Percentiles rank a stretch among this genome's conserved stretches.
phyloP scores from a whole-genome alignment of 192 early-diverging fungal species.

The Coemansia sp. region DNA sequence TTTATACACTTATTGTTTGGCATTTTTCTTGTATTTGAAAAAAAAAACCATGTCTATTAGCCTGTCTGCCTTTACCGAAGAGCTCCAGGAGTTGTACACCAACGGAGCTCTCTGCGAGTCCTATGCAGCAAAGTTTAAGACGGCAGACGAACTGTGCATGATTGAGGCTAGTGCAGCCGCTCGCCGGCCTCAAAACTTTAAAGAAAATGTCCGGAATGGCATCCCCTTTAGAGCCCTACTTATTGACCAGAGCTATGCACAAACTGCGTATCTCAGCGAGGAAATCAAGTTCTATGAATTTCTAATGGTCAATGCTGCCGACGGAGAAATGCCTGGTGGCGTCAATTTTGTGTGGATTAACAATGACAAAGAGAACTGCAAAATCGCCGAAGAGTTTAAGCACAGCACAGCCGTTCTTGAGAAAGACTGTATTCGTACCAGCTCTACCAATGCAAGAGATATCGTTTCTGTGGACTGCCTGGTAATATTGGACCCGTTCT shows the following conservation, averaged over 20 bases:
- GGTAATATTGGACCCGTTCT: not conserved
- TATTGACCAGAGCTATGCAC: not conserved
- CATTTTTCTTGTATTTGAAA: too few relatives aligned
- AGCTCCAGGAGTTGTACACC: not conserved
- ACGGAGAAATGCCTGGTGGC: not conserved
- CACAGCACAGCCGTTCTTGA: not conserved
- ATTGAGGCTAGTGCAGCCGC: not conserved
- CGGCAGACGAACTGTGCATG: not conserved
- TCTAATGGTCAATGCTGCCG: not conserved
- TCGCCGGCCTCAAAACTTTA: not conserved
- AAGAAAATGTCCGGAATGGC: not conserved
- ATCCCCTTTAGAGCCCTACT: not conserved
- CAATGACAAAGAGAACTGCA: not conserved
- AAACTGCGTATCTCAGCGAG: not conserved
- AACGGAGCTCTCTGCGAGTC: not conserved
- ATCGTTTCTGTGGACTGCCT: not conserved
- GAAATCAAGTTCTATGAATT: not conserved
- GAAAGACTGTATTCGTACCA: not conserved
- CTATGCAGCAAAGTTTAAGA: not conserved
- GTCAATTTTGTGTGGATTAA: constrained; percentile 12
- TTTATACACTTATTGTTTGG: not conserved
- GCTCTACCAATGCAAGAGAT: not conserved
- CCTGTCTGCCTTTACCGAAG: not conserved
- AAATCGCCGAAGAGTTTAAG: not conserved
- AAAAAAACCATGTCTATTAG: not conserved